These are phyloP conservation scores for Umbelopsis ramanniana DNA, from an alignment of 192 early-diverging fungal species.

Conservation along the genomic window DNA sequence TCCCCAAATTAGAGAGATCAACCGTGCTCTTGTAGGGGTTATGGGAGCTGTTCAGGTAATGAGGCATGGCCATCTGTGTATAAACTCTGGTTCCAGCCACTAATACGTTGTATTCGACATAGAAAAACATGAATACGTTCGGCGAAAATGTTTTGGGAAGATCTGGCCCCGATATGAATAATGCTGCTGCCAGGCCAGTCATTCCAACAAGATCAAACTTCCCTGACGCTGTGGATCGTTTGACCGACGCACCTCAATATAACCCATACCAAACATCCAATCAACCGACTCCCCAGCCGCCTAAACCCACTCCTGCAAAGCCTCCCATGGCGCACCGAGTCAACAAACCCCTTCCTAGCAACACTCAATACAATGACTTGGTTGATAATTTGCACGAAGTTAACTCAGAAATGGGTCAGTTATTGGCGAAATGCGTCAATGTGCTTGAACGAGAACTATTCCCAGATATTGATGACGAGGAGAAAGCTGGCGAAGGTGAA, in stretches of 20 bases:
- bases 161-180: not conserved
- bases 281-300: conserved; percentile 14
- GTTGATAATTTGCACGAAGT: conserved; percentile 25
- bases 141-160: conserved; percentile 42
- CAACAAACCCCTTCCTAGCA: conserved; percentile 1
- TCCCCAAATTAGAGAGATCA: conserved; percentile 52
- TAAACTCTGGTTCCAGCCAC: not conserved
- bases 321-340: not conserved
- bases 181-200: no score
- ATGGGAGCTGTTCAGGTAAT: conserved; percentile 49
- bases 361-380: conserved; percentile 6
- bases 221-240: conserved; percentile 8
- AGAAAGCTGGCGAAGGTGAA: not conserved
- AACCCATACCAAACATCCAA: conserved; percentile 22
- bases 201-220: not conserved
- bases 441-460: conserved; percentile 54
- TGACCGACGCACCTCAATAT: conserved; percentile 25
- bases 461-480: conserved; percentile 3
- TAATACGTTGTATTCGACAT: not conserved
- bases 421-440: conserved; percentile 42
- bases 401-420: conserved; percentile 39
- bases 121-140: conserved; percentile 43
- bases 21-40: conserved; percentile 56
- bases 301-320: conserved; percentile 28
- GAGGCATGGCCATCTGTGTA: not conserved